Conservation (phyloP, 1,139 yeast species). For the Blastobotrys illinoisensis region DNA sequence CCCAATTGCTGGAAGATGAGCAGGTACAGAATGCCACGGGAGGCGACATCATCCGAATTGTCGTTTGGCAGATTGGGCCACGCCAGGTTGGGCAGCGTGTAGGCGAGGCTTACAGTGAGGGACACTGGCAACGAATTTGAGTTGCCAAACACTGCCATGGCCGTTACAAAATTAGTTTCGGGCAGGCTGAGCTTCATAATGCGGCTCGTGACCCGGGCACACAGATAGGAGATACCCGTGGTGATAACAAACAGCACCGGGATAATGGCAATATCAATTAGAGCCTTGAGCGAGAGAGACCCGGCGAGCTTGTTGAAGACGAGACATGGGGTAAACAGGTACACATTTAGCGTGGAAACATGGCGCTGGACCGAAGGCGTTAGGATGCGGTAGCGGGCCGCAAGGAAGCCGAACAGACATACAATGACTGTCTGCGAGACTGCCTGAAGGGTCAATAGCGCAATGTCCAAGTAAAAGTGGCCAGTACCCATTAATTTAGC, state of each 20-base stretch:
- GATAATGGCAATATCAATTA: constrained; percentile 63
- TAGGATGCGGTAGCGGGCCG: constrained; percentile 57
- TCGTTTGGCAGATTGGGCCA: constrained; percentile 74
- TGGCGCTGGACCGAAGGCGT: constrained; percentile 59
- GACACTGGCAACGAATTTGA: constrained; percentile 62
- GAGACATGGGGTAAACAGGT: constrained; percentile 77
- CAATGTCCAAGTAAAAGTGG: constrained; percentile 49
- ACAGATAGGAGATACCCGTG: constrained; percentile 53
- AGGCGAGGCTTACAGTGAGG: constrained; percentile 62
- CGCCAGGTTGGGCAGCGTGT: constrained; percentile 62
- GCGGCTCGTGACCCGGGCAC: constrained; percentile 48
- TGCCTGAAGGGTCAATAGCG: constrained; percentile 69
- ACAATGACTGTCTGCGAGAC: constrained; percentile 71
- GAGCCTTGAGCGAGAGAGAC: constrained; percentile 58
- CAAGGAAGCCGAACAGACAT: constrained; percentile 65
- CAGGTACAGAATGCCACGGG: constrained; percentile 72
- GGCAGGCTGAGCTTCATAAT: constrained; percentile 50
- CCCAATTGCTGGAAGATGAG: constrained; percentile 82
- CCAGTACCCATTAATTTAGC: neutral
- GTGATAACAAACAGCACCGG: constrained; percentile 67
- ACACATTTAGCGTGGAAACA: constrained; percentile 65
- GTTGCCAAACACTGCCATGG: constrained; percentile 86
- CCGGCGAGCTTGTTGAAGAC: constrained; percentile 77
- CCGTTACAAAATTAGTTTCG: constrained; percentile 75
- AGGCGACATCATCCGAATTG: constrained; percentile 63